These are phyloP conservation scores for Calcarisporium arbuscula DNA, from an alignment of 2,329 filamentous ascomycete species.

Conservation along the genomic window DNA sequence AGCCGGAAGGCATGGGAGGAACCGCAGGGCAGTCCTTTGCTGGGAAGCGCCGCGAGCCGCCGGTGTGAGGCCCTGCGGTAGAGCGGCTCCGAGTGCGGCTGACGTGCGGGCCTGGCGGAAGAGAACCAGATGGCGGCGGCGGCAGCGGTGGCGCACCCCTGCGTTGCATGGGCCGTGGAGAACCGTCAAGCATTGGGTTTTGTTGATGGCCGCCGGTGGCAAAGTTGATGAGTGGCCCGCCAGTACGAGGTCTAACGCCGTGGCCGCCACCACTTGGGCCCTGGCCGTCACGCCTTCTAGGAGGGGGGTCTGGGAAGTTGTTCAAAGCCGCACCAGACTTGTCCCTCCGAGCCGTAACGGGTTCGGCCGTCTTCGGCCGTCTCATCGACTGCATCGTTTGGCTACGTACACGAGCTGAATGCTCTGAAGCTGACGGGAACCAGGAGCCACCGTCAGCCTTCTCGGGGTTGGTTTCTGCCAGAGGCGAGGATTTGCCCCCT, in stretches of 20 bases:
- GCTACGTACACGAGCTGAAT: slow-evolving; percentile 27
- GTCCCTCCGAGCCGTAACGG: slow-evolving; percentile 30
- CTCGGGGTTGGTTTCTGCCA: slow-evolving; percentile 5
- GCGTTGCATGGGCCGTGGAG: slow-evolving; percentile 8
- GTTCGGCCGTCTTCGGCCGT: slow-evolving; percentile 20
- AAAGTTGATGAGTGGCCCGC: slow-evolving; percentile 40
- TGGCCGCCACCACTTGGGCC: slow-evolving; percentile 26
- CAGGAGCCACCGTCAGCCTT: slow-evolving; percentile 22
- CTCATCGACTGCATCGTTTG: slow-evolving; percentile 15
- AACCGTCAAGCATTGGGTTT: slow-evolving; percentile 4
- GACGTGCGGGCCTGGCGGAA: slow-evolving; percentile 8
- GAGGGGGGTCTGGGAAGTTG: slow-evolving; percentile 56
- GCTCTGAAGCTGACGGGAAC: slow-evolving; percentile 31
- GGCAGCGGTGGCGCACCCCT: slow-evolving; percentile 9
- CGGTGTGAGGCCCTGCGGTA: slow-evolving; percentile 10
- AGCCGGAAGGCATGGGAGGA: slow-evolving; percentile 14
- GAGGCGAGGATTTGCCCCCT: slow-evolving; percentile 15
- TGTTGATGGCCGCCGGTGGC: slow-evolving; percentile 25
- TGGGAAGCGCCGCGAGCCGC: slow-evolving; percentile 2
- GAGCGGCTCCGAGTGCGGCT: slow-evolving; percentile 19
- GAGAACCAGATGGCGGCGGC: slow-evolving; percentile 7
- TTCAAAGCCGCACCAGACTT: slow-evolving; percentile 28
- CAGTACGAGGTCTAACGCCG: slow-evolving; percentile 31
- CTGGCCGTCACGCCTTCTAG: slow-evolving; percentile 46
- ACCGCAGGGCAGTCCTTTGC: slow-evolving; percentile 15